Evolutionary conservation across 2,329 filamentous ascomycete species (phyloP).

Genomic region (Claviceps africana): DNA sequence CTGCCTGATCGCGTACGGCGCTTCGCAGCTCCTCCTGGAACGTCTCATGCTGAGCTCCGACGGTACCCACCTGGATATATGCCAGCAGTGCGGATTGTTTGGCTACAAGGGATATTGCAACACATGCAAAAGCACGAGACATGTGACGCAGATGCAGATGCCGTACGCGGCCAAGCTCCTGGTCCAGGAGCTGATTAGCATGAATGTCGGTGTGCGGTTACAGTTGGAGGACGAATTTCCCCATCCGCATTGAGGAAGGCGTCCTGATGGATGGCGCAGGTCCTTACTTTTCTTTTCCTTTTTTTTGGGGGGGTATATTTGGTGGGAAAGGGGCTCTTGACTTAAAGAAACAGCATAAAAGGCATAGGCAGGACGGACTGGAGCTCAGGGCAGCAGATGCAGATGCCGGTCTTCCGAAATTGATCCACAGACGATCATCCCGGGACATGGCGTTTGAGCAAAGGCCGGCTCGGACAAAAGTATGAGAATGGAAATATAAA

Average conservation of each 20-base stretch:
- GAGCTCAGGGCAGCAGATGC: neutral
- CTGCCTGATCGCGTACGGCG: slow-evolving; percentile 93
- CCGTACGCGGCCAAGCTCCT: slow-evolving; percentile 94
- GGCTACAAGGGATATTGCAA: slow-evolving; percentile 92
- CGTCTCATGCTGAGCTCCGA: slow-evolving; percentile 91
- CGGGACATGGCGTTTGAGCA: too few species aligned
- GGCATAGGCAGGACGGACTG: neutral
- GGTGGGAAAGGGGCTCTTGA: too few species aligned
- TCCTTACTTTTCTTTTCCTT: too few species aligned
- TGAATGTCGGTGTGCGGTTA: slow-evolving; percentile 93
- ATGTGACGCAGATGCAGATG: slow-evolving; percentile 86
- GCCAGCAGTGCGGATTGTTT: slow-evolving; percentile 86
- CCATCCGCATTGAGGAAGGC: slow-evolving; percentile 26
- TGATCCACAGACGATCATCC: neutral
- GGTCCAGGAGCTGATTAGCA: slow-evolving; percentile 90
- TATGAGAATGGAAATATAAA: too few species aligned
- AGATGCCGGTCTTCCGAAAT: neutral
- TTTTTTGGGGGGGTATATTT: too few species aligned
- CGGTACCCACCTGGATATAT: slow-evolving; percentile 82
- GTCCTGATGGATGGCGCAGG: too few species aligned
- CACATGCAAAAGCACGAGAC: slow-evolving; percentile 72
- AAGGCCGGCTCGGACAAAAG: too few species aligned
- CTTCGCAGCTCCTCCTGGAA: slow-evolving; percentile 81
- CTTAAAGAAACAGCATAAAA: too few species aligned
- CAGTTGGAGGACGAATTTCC: slow-evolving; percentile 92